Evolutionary conservation across 768 basidiomycete species (phyloP).

Genomic region (Panaeolus cyanescens): DNA sequence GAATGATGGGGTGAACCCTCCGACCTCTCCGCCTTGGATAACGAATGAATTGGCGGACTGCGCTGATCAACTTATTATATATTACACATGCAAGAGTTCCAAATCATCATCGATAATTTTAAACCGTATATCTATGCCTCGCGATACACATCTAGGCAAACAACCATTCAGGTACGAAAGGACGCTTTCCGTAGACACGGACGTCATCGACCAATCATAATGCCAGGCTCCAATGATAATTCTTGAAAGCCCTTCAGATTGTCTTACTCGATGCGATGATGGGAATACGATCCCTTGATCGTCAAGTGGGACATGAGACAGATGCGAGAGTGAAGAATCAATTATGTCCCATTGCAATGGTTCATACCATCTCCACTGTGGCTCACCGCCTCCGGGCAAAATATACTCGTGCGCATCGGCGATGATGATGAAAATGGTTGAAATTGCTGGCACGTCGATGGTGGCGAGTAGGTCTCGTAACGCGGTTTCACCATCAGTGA

Average conservation of each 20-base stretch:
- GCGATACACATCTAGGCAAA: neutral
- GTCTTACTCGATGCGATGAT: neutral
- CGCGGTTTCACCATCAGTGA: neutral
- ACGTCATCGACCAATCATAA: neutral
- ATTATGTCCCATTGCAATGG: neutral
- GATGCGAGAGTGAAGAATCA: neutral
- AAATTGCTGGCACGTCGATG: neutral
- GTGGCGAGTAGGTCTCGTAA: neutral
- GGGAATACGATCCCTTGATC: neutral
- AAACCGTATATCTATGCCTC: neutral
- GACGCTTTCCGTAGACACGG: neutral
- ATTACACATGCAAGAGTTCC: neutral
- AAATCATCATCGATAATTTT: neutral
- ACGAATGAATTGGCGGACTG: too few relatives aligned
- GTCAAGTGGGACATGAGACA: neutral
- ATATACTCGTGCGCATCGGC: neutral
- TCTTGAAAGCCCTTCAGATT: neutral
- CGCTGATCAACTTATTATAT: too few relatives aligned
- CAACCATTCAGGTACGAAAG: neutral
- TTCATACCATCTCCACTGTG: neutral
- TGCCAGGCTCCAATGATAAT: neutral
- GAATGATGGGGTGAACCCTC: too few relatives aligned
- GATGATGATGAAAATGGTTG: neutral
- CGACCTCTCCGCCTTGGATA: too few relatives aligned
- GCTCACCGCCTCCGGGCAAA: neutral